phyloP scores from a whole-genome alignment of 2,329 filamentous ascomycete species.

The Didymella lethalis region DNA sequence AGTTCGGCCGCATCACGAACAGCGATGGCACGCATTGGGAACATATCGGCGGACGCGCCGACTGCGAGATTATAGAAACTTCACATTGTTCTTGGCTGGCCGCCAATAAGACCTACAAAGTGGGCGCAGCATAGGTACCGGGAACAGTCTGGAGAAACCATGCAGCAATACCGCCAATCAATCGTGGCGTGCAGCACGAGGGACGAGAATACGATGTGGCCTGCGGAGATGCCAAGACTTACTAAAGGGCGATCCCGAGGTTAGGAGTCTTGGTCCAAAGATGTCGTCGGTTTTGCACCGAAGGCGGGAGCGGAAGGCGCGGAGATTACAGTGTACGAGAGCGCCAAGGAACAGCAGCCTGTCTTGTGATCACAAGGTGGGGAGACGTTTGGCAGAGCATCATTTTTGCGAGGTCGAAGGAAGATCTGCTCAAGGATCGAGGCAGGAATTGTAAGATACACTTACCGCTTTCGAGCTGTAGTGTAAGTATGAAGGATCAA shows the following conservation, averaged over 20 bases:
- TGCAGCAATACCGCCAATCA: slow-evolving; percentile 6
- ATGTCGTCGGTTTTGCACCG: background rate
- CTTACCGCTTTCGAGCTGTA: background rate
- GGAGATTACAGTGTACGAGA: background rate
- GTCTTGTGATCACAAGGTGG: background rate
- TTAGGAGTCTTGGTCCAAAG: background rate
- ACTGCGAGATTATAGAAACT: background rate
- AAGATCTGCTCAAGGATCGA: background rate
- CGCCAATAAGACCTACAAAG: background rate
- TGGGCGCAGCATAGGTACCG: background rate
- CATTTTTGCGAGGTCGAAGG: background rate
- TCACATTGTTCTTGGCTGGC: slow-evolving; percentile 7
- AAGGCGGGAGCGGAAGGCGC: background rate
- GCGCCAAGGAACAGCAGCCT: background rate
- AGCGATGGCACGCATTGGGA: background rate
- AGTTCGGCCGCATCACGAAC: background rate
- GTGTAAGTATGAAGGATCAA: background rate
- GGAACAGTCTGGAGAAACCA: background rate
- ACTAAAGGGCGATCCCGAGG: slow-evolving; percentile 5
- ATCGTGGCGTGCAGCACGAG: background rate
- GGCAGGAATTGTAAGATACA: background rate
- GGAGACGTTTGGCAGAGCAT: background rate
- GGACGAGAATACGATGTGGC: background rate
- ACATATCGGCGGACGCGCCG: slow-evolving; percentile 1
- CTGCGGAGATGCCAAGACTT: slow-evolving; percentile 4